A percentile compares a stretch with the other conserved stretches of the same genome.
Conservation (phyloP, 371 early-diverging fungal genomes). For the Parasitella parasitica region DNA sequence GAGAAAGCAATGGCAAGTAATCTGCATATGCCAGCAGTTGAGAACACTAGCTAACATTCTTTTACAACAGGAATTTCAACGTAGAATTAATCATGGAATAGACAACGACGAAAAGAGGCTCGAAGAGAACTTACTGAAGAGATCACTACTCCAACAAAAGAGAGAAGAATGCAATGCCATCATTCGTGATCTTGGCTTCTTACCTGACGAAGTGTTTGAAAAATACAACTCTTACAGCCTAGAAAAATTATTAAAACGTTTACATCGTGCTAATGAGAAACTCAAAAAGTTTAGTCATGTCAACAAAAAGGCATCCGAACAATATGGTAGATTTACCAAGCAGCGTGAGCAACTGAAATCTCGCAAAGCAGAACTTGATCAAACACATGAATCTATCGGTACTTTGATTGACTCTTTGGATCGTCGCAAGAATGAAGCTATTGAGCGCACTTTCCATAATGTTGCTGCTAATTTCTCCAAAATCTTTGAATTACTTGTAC, state of each 20-base stretch:
- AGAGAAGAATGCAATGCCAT: conserved; percentile 86
- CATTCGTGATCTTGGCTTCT: conserved; percentile 92
- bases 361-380: conserved; percentile 88
- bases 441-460: conserved; percentile 93
- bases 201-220: conserved; percentile 94
- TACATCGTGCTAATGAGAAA: conserved; percentile 83
- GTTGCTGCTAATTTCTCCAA: conserved; percentile 86
- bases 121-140: conserved; percentile 77
- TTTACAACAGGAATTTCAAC: conserved; percentile 23
- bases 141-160: conserved; percentile 74
- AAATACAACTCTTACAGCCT: conserved; percentile 56
- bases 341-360: conserved; percentile 81
- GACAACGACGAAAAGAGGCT: conserved; percentile 62
- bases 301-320: conserved; percentile 98
- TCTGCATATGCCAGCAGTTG: too few species aligned
- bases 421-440: conserved; percentile 95
- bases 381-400: conserved; percentile 73
- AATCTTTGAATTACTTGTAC: conserved; percentile 91
- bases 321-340: conserved; percentile 89
- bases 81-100: conserved; percentile 15
- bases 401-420: conserved; percentile 89
- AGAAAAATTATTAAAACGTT: conserved; percentile 64
- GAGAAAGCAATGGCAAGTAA: conserved; percentile 59
- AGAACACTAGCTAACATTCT: too few species aligned
- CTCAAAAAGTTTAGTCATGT: conserved; percentile 91